phyloP scores from a whole-genome alignment of 1,284 basidiomycete species.

The Rhodotorula glutinis region DNA sequence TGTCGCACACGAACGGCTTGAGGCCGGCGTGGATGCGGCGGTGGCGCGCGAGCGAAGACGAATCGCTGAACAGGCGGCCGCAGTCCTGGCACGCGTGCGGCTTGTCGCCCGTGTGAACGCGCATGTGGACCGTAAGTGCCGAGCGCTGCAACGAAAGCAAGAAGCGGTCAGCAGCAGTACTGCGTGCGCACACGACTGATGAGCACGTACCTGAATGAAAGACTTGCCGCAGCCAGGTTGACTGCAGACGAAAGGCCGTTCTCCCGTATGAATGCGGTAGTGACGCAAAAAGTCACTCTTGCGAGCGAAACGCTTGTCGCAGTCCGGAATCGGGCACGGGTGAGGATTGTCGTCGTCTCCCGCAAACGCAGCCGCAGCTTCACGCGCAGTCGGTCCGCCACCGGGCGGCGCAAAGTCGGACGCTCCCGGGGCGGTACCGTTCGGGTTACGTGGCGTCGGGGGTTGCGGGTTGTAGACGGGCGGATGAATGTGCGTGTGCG shows the following conservation, averaged over 20 bases:
- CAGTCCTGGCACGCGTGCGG: constrained; percentile 57
- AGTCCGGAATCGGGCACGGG: constrained; percentile 48
- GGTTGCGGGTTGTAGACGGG: constrained; percentile 24
- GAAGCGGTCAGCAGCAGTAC: neutral
- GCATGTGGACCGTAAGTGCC: constrained; percentile 44
- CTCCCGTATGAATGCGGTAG: constrained; percentile 51
- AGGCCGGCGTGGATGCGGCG: constrained; percentile 44
- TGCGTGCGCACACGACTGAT: neutral
- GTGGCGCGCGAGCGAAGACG: constrained; percentile 58
- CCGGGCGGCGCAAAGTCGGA: constrained; percentile 26
- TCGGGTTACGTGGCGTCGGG: constrained; percentile 30
- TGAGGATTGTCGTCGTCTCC: constrained; percentile 45
- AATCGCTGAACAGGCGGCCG: constrained; percentile 57
- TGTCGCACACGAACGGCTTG: constrained; percentile 36
- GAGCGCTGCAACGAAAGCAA: constrained; percentile 13
- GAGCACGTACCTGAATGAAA: constrained; percentile 49
- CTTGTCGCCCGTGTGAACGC: constrained; percentile 55
- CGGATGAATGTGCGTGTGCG: constrained; percentile 18
- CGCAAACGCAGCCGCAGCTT: constrained; percentile 31
- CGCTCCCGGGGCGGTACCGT: constrained; percentile 29
- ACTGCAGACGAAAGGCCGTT: constrained; percentile 49
- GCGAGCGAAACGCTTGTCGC: constrained; percentile 53
- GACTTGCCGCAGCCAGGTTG: constrained; percentile 32
- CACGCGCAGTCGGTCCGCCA: constrained; percentile 43
- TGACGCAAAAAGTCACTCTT: constrained; percentile 54